Evolutionary conservation across 2,329 filamentous ascomycete genomes (phyloP), one percentile per base, ranked within the genome.

Genomic region (Nigrospora osmanthi): DNA sequence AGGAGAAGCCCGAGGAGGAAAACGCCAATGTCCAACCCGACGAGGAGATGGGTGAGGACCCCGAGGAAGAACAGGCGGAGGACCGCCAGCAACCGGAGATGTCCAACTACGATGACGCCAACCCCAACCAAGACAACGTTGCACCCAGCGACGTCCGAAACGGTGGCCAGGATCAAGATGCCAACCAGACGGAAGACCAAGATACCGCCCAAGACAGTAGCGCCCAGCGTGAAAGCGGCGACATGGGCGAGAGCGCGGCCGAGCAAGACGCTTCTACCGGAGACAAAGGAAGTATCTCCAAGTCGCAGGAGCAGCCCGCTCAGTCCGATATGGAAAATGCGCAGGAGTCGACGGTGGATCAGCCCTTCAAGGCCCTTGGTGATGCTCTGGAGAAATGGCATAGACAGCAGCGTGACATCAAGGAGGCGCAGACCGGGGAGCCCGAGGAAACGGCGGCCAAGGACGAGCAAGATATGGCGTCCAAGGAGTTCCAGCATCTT

Each of bases 321-420:
- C 63, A 69, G 5, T 61, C 68, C n/a, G 69, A 75, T n/a, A 61
- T 68, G 33, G 63, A 68, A 3, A 59, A 60, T 47, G 49, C 51
- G 28, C 60, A 65, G 35, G 70, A 77, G 43, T 66, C 70, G 31
- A 59, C 66, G 11, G 62, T 69, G 37, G 68, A 74, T 38, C 81
- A 93, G 53, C 87, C 89, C 1, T 95, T 96, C 74, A 93, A 93
- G 68, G 94, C 95, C 59, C 78, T 98, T 30, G 93, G 93, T 17
- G 89, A 98, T 67, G 85, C 89, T 6, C 73, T 98, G 31, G 90
- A 97, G 62, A 81, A 85, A 55, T 98, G 90, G 88, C 90, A 97
- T 63, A 80, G 87, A 47, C 87, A 89, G 58, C 87, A 94, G 57
- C 80, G 80, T 39, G 85, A 95, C 49, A 97, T 98, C 54, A 71